Conservation (phyloP, 306 rosid genomes). For the Castanospermum australe region DNA sequence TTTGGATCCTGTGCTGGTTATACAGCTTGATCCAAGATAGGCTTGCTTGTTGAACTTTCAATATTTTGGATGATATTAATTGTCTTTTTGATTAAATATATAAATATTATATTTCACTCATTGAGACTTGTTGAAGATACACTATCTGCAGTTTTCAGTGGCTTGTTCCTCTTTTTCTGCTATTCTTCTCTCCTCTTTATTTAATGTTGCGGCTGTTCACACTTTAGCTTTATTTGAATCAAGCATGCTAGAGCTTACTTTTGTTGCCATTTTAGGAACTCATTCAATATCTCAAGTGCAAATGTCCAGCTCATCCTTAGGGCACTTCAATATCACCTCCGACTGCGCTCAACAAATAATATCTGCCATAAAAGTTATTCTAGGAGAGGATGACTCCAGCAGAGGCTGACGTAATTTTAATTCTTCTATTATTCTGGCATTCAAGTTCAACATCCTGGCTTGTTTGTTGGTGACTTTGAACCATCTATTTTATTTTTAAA, state of each 20-base stretch:
- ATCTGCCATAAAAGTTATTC: conserved; percentile 55
- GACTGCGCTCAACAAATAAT: conserved; percentile 65
- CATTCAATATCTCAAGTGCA: conserved; percentile 51
- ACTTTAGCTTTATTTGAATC: background rate
- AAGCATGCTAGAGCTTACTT: background rate
- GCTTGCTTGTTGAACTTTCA: background rate
- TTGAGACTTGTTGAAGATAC: background rate
- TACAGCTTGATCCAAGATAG: conserved; percentile 65
- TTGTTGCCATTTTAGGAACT: conserved; percentile 44
- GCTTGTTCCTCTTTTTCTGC: background rate
- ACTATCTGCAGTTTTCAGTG: background rate
- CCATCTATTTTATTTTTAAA: background rate
- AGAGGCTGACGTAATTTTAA: conserved; percentile 40
- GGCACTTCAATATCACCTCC: conserved; percentile 69
- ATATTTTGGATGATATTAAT: background rate
- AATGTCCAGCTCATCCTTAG: conserved; percentile 61
- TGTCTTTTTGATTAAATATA: background rate
- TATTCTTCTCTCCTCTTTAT: background rate
- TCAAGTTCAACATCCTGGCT: background rate
- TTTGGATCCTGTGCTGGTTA: conserved; percentile 76
- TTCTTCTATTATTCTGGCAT: background rate
- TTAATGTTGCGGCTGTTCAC: background rate
- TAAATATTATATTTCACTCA: background rate
- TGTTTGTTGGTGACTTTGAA: background rate
- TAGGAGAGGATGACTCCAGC: conserved; percentile 68